phyloP scores from a whole-genome alignment of 108 stramenopile genomes.

The Stephanodiscus minutulus region DNA sequence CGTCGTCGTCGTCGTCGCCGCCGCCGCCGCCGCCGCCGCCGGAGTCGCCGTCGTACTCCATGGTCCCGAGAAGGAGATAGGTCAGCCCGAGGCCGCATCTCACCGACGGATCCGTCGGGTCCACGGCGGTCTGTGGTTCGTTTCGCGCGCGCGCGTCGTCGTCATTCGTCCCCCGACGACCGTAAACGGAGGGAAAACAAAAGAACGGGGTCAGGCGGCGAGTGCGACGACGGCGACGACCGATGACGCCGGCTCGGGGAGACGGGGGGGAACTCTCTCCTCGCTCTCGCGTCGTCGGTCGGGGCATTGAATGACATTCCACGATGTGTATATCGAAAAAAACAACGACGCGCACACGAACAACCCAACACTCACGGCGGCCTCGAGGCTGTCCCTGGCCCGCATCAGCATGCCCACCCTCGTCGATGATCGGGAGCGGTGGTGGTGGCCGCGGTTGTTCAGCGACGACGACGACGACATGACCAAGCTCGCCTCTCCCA shows the following conservation, averaged over 20 bases:
- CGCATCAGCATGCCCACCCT: slow-evolving; percentile 5
- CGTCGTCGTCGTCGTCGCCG: neutral
- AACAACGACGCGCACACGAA: slow-evolving; percentile 4
- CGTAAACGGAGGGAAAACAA: neutral
- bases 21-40: too few relatives aligned
- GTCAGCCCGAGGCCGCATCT: slow-evolving; percentile 32
- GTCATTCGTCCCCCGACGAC: too few relatives aligned
- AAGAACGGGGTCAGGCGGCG: neutral
- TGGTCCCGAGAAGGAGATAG: slow-evolving; percentile 33
- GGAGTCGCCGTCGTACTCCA: neutral
- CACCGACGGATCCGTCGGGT: slow-evolving; percentile 34
- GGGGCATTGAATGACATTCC: too few relatives aligned
- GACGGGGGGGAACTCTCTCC: too few relatives aligned
- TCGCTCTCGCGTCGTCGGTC: too few relatives aligned
- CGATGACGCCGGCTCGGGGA: too few relatives aligned
- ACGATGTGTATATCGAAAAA: too few relatives aligned
- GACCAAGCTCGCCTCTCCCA: slow-evolving; percentile 36
- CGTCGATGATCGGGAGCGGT: neutral
- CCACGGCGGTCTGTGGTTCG: slow-evolving; percentile 28
- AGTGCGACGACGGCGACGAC: too few relatives aligned
- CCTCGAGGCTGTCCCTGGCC: slow-evolving; percentile 36
- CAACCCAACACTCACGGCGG: slow-evolving; percentile 14
- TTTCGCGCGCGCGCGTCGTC: too few relatives aligned
- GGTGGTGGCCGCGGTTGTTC: neutral
- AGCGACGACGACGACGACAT: slow-evolving; percentile 7